A percentile compares a stretch with the other conserved stretches of the same genome.
phyloP scores from a whole-genome alignment of 345 rosid genomes.

The Kandelia obovata region DNA sequence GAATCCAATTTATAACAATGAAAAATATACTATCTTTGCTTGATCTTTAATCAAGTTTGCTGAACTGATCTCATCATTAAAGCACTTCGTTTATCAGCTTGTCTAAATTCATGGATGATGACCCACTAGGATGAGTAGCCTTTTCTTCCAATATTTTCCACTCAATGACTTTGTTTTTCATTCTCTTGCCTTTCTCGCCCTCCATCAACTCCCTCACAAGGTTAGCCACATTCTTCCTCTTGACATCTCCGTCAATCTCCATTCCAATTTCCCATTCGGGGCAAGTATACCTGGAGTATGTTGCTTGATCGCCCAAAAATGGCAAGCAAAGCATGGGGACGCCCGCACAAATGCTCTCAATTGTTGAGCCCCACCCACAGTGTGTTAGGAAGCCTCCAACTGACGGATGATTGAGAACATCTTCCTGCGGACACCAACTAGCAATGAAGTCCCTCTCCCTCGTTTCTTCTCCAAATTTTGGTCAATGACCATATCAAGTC shows the following conservation, averaged over 20 bases:
- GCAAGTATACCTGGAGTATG: constrained; percentile 13
- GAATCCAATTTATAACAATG: not conserved
- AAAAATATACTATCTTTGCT: not conserved
- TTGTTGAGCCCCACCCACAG: constrained; percentile 14
- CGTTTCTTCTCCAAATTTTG: constrained; percentile 8
- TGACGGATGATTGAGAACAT: constrained; percentile 21
- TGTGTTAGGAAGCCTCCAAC: constrained; percentile 13
- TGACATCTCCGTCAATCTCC: constrained; percentile 5
- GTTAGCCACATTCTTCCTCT: not conserved
- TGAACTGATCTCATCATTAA: not conserved
- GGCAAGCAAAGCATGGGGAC: constrained; percentile 23
- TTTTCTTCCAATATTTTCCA: not conserved
- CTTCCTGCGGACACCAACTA: constrained; percentile 24
- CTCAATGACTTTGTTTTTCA: not conserved
- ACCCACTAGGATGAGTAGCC: not conserved
- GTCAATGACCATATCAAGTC: constrained; percentile 21
- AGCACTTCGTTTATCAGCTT: not conserved
- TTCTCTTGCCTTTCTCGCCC: not conserved
- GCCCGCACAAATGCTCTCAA: constrained; percentile 12
- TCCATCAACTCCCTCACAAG: not conserved
- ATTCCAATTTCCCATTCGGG: constrained; percentile 19
- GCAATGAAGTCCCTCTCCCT: constrained; percentile 12
- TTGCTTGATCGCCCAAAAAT: constrained; percentile 14
- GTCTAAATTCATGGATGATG: constrained; percentile 2
- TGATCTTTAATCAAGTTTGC: not conserved